Evolutionary conservation across 2,329 filamentous ascomycete genomes (phyloP).

Genomic region (Botrytis byssoidea): DNA sequence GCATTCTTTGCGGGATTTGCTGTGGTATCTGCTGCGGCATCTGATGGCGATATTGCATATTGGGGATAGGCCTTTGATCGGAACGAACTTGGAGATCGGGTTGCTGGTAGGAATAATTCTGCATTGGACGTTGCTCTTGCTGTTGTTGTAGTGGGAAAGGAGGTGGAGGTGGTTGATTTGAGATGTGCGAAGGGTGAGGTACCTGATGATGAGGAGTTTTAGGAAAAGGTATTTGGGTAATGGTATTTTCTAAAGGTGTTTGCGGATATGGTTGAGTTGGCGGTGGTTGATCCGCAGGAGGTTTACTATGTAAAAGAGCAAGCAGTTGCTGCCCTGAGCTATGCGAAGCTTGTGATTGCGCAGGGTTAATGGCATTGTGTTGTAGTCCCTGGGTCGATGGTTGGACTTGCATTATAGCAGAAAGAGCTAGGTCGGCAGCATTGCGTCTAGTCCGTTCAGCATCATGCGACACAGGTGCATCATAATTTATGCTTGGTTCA

Average conservation of each 20-base stretch:
- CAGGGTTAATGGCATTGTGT: constrained; percentile 24
- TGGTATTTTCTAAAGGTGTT: constrained; percentile 56
- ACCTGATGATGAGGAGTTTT: constrained; percentile 58
- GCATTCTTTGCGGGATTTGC: neutral
- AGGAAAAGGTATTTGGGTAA: constrained; percentile 51
- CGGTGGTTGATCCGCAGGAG: constrained; percentile 24
- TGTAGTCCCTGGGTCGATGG: constrained; percentile 52
- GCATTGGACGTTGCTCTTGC: constrained; percentile 20
- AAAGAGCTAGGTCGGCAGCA: constrained; percentile 44
- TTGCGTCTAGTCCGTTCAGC: constrained; percentile 9
- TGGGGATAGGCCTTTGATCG: constrained; percentile 8
- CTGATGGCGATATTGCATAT: constrained; percentile 13
- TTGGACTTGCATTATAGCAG: constrained; percentile 55
- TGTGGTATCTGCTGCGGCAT: constrained; percentile 17
- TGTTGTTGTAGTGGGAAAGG: constrained; percentile 45
- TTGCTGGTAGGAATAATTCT: constrained; percentile 33
- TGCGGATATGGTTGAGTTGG: constrained; percentile 42
- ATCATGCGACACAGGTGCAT: constrained; percentile 24
- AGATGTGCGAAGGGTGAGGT: constrained; percentile 48
- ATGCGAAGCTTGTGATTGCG: constrained; percentile 25
- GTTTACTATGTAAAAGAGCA: constrained; percentile 48
- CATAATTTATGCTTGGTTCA: constrained; percentile 24
- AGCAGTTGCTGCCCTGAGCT: constrained; percentile 51
- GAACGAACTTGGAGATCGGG: constrained; percentile 25
- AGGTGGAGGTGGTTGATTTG: constrained; percentile 49